A percentile compares a stretch with the other conserved stretches of the same genome.
phyloP scores from a whole-genome alignment of 495 filamentous ascomycete species.

The Choiromyces venosus region DNA sequence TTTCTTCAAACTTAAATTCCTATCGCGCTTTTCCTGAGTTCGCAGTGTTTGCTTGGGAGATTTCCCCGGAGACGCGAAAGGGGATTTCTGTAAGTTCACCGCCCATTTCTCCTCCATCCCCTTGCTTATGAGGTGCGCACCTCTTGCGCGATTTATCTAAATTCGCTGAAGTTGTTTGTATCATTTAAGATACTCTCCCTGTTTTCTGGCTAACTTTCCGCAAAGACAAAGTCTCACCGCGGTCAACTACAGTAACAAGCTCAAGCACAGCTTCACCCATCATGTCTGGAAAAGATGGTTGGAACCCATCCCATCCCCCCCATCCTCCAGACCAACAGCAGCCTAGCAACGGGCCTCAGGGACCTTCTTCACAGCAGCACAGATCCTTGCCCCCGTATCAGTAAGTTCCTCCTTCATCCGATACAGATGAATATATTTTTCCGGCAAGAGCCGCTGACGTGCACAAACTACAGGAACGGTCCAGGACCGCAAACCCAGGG shows the following conservation, averaged over 20 bases:
- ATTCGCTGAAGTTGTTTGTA: neutral
- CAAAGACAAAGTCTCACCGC: neutral
- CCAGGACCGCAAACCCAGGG: slow-evolving; percentile 18
- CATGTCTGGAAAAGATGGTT: slow-evolving; percentile 42
- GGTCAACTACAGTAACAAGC: slow-evolving; percentile 16
- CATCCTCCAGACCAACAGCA: slow-evolving; percentile 26
- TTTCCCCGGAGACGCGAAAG: slow-evolving; percentile 27
- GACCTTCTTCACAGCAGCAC: slow-evolving; percentile 30
- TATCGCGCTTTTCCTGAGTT: neutral
- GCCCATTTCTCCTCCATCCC: neutral
- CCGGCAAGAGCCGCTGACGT: slow-evolving; percentile 27
- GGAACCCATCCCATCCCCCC: slow-evolving; percentile 37
- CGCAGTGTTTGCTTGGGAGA: neutral
- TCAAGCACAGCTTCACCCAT: slow-evolving; percentile 13
- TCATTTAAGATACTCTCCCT: neutral
- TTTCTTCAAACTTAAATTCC: neutral
- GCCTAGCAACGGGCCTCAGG: slow-evolving; percentile 27
- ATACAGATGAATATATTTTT: slow-evolving; percentile 4
- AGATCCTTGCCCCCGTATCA: slow-evolving; percentile 29
- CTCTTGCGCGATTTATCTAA: neutral
- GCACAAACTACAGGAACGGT: slow-evolving; percentile 25
- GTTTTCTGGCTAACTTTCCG: neutral
- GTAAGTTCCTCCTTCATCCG: slow-evolving; percentile 19
- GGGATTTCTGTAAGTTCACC: slow-evolving; percentile 24
- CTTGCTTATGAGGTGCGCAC: neutral